A percentile compares a stretch with the other conserved stretches of the same genome.
phyloP scores from a whole-genome alignment of 148 eudicot genomes.

The Talinum fruticosum region DNA sequence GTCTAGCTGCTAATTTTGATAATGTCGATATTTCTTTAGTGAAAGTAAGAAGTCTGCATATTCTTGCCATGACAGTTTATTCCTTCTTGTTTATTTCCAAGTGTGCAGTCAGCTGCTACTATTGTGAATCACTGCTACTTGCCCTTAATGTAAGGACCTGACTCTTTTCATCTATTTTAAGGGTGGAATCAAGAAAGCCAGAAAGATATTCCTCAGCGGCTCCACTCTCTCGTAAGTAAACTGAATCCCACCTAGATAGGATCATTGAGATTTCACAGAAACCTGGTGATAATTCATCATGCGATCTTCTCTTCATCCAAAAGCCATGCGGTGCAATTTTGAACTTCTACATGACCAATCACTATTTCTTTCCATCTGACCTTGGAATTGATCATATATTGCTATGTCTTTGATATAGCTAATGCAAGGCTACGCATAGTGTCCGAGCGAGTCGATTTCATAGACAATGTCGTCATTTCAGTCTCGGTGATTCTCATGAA shows the following conservation, averaged over 20 bases:
- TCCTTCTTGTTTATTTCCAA: conserved; percentile 10
- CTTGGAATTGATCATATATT: conserved; percentile 22
- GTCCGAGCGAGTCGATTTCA: conserved; percentile 85
- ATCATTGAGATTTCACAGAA: neutral
- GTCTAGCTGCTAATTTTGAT: neutral
- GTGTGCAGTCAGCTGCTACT: conserved; percentile 13
- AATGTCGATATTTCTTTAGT: neutral
- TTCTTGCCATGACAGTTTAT: conserved; percentile 6
- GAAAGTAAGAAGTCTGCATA: neutral
- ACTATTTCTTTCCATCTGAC: conserved; percentile 2
- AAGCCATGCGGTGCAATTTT: neutral
- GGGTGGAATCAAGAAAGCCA: conserved; percentile 98
- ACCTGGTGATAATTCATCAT: neutral
- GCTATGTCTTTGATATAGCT: conserved; percentile 53
- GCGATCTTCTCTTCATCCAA: neutral
- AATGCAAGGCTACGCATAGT: conserved; percentile 95
- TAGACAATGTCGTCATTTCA: conserved; percentile 85
- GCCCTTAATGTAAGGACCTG: conserved; percentile 56
- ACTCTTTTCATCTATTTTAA: conserved; percentile 69
- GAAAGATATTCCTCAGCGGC: conserved; percentile 99
- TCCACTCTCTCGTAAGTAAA: conserved; percentile 90
- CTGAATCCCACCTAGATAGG: neutral
- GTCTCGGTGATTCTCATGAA: conserved; percentile 62
- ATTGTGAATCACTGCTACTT: conserved; percentile 37
- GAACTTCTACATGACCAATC: neutral